A percentile compares a stretch with the other conserved stretches of the same genome.
Evolutionary conservation across 106 monocot species (phyloP).

Genomic region (Apostasia shenzhenica): DNA sequence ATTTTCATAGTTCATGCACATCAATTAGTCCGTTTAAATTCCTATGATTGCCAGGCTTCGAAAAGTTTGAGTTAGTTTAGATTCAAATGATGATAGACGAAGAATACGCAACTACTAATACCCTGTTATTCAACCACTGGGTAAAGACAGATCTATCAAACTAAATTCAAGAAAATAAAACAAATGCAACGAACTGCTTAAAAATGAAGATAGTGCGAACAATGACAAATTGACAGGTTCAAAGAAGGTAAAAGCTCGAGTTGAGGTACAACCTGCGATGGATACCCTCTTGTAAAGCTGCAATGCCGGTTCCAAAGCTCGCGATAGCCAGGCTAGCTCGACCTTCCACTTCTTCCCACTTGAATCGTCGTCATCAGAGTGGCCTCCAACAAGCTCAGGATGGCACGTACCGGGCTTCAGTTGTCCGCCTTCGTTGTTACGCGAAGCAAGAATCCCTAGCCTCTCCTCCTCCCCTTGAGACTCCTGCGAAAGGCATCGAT

Average conservation of each 20-base stretch:
- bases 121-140: background rate
- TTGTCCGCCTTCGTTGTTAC: background rate
- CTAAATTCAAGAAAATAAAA: background rate
- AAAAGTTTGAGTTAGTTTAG: background rate
- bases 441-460: background rate
- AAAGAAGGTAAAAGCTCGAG: background rate
- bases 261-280: conserved; percentile 32
- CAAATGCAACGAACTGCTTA: background rate
- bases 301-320: conserved; percentile 70
- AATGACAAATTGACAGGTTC: background rate
- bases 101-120: background rate
- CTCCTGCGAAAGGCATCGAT: conserved; percentile 1
- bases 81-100: background rate
- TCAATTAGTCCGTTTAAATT: background rate
- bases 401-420: conserved; percentile 5
- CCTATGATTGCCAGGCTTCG: background rate
- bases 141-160: too few species aligned
- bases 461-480: background rate
- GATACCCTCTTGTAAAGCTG: conserved; percentile 72
- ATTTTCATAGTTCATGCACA: background rate
- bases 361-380: conserved; percentile 36
- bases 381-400: conserved; percentile 7
- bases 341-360: conserved; percentile 52
- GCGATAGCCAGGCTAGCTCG: conserved; percentile 70
- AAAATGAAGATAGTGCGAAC: background rate